A percentile compares a stretch with the other conserved stretches of the same genome.
phyloP scores from a whole-genome alignment of 352 stramenopile species.

The Pythium grandisporangium region DNA sequence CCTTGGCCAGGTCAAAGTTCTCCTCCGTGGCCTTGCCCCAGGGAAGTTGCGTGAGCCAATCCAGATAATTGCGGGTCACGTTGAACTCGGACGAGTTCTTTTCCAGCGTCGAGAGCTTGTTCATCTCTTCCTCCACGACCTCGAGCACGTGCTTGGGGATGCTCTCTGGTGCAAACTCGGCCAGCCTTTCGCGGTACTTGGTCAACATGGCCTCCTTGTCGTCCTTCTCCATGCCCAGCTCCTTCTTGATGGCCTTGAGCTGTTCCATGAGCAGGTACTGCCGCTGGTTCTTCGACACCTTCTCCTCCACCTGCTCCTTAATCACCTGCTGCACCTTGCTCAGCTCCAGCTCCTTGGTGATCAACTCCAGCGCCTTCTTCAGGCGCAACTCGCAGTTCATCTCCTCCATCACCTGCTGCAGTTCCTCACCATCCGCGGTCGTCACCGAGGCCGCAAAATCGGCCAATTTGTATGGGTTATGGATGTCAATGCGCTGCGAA shows the following conservation, averaged over 20 bases:
- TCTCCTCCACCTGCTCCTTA: slow-evolving; percentile 86
- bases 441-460: slow-evolving; percentile 96
- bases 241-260: slow-evolving; percentile 99
- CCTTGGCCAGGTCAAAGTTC: slow-evolving; percentile 95
- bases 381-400: slow-evolving; percentile 93
- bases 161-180: slow-evolving; percentile 36
- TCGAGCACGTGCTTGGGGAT: slow-evolving; percentile 81
- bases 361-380: slow-evolving; percentile 93
- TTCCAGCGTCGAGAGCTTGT: slow-evolving; percentile 96
- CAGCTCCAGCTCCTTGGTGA: slow-evolving; percentile 96
- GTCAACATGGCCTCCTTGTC: slow-evolving; percentile 97
- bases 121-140: slow-evolving; percentile 96
- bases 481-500: slow-evolving; percentile 90
- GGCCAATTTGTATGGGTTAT: slow-evolving; percentile 97
- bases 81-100: slow-evolving; percentile 99
- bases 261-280: slow-evolving; percentile 99
- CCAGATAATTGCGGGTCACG: slow-evolving; percentile 97
- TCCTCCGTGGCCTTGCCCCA: slow-evolving; percentile 95
- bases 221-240: slow-evolving; percentile 98
- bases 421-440: slow-evolving; percentile 89
- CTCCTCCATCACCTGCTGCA: slow-evolving; percentile 93
- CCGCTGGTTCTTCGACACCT: slow-evolving; percentile 95
- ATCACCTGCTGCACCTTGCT: slow-evolving; percentile 97
- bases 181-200: slow-evolving; percentile 92
- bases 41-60: slow-evolving; percentile 97